Base-by-base conservation (phyloP, 192 early-diverging fungal genomes). In the Coemansia sp. region DNA sequence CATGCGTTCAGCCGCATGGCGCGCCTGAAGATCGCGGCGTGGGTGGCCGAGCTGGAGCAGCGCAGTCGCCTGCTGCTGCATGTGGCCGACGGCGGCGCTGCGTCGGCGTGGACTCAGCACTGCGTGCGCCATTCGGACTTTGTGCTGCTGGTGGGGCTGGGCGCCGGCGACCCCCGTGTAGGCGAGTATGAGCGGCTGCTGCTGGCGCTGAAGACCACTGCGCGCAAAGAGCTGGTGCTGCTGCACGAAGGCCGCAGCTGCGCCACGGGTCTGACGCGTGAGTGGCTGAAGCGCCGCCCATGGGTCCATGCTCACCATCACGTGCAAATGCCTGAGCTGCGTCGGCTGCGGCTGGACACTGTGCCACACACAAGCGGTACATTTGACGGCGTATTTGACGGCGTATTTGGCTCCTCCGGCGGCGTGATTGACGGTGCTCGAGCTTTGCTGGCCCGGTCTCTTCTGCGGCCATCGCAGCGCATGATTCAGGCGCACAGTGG, bases 271-370 rank as follows among this genome's bases (percentile, higher is more conserved):
- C 85, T 85, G 23, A 97, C 97, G 12, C 90, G 90, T 51, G 78
- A 83, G 29, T 99, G 97, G 97, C 80, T 99, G 20, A 94, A 94
- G 81, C 91, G 86, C 59, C 84, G 95, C 20, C 62, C 88, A 5
- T 99, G 96, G 96, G 88, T 98, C 32, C 94, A 98, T 66, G 93
- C 93, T 0, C 95, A 99, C 75, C 96, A 99, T 71, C 97, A 99
- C 77, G 88, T 98, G 16, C 87, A 86, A 57, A 93, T 93, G 91
- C 82, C 87, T 22, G 49, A 85, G 71, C 51, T 20, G 51, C 72
- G 55, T 29, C 56, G 63, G 24, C 47, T 53, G 52, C 49, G 54
- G 12, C 29, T 54, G 7, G 43, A 47, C n/a, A 9, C 56, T 16
- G 60, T 55, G 14, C 37, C 11, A 19, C 39, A 38, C 27, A 49